phyloP scores from a whole-genome alignment of 1,284 basidiomycete species.

The Tilletia setariae region DNA sequence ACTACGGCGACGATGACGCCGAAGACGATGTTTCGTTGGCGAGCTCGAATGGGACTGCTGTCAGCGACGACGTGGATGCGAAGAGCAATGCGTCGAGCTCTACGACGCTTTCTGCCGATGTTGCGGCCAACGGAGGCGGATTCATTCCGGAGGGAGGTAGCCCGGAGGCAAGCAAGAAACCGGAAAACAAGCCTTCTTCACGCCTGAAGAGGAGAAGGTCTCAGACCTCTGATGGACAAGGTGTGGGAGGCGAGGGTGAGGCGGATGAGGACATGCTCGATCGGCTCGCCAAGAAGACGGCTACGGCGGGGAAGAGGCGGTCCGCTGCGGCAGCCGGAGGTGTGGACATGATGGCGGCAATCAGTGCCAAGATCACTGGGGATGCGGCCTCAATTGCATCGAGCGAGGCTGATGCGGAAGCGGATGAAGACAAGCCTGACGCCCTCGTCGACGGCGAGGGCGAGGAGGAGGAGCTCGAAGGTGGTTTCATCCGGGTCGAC shows the following conservation, averaged over 20 bases:
- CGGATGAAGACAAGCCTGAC: neutral
- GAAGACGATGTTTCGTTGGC: conserved; percentile 26
- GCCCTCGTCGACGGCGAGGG: neutral
- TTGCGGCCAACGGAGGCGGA: neutral
- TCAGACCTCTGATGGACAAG: neutral
- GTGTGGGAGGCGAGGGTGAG: neutral
- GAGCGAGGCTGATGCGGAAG: neutral
- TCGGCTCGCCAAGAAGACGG: conserved; percentile 14
- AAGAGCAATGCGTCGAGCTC: neutral
- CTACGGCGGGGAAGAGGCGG: neutral
- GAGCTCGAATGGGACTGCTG: conserved; percentile 41
- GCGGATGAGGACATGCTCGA: conserved; percentile 12
- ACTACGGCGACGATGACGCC: conserved; percentile 69
- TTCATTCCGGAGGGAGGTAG: neutral
- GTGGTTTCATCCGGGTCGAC: conserved; percentile 13
- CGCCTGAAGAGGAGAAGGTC: conserved; percentile 6
- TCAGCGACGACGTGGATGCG: conserved; percentile 24
- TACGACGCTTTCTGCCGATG: neutral
- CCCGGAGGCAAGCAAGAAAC: neutral
- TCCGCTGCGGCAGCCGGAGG: neutral
- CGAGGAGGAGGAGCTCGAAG: conserved; percentile 10
- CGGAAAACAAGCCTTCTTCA: neutral
- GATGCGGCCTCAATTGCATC: neutral
- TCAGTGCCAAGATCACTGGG: neutral
- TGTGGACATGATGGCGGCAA: too few relatives aligned